Percentiles rank a stretch among this genome's conserved stretches.
Conservation (phyloP, 2,329 filamentous ascomycete species). For the Capronia epimyces region DNA sequence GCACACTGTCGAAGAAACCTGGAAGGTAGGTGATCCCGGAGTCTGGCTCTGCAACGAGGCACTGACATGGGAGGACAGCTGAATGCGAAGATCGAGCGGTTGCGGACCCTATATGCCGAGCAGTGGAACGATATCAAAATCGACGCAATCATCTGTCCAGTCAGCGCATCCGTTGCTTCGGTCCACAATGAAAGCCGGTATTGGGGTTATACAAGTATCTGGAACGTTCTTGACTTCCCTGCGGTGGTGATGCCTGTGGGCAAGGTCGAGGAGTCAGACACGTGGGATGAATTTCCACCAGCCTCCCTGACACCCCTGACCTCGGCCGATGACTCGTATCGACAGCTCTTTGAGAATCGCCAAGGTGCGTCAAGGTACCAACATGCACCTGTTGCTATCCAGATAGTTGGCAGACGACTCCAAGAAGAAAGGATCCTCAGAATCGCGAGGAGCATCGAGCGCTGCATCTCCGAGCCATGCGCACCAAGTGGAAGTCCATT, state of each 20-base stretch:
- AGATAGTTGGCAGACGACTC: slow-evolving; percentile 49
- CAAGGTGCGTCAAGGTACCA: slow-evolving; percentile 40
- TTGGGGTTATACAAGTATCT: slow-evolving; percentile 62
- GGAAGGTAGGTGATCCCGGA: slow-evolving; percentile 35
- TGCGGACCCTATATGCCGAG: slow-evolving; percentile 41
- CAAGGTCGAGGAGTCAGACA: slow-evolving; percentile 37
- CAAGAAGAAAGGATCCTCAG: slow-evolving; percentile 48
- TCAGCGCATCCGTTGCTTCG: slow-evolving; percentile 31
- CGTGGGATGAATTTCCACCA: slow-evolving; percentile 33
- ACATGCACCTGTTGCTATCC: slow-evolving; percentile 49
- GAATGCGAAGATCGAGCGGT: slow-evolving; percentile 23
- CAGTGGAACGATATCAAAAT: slow-evolving; percentile 45
- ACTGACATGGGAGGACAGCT: slow-evolving; percentile 28
- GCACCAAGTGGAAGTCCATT: background rate
- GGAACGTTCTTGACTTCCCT: slow-evolving; percentile 65
- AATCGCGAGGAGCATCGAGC: background rate
- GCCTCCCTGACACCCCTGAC: slow-evolving; percentile 6
- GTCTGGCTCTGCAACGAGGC: slow-evolving; percentile 32
- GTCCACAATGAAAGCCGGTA: slow-evolving; percentile 50
- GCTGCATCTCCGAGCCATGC: background rate
- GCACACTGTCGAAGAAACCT: slow-evolving; percentile 37
- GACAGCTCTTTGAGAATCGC: slow-evolving; percentile 33
- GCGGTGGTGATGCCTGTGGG: slow-evolving; percentile 56
- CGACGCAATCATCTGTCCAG: slow-evolving; percentile 53
- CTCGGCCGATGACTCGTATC: slow-evolving; percentile 43